These are phyloP conservation scores for Balansia obtecta DNA, from an alignment of 2,329 filamentous ascomycete species.

Conservation along the genomic window DNA sequence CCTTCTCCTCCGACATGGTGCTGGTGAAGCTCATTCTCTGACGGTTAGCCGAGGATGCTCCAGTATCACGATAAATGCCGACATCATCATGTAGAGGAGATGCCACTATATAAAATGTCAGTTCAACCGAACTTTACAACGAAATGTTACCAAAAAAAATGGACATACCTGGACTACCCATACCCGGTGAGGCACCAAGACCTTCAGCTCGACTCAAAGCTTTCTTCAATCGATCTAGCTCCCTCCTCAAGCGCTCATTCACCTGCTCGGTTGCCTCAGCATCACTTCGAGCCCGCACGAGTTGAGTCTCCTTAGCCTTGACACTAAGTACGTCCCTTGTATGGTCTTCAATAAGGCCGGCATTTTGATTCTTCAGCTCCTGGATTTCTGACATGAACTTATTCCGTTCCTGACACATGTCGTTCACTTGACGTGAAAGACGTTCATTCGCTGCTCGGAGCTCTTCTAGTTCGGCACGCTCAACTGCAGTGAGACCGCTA, in stretches of 20 bases:
- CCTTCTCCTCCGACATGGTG: slow-evolving; percentile 62
- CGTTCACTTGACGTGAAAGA: slow-evolving; percentile 62
- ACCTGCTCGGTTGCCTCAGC: slow-evolving; percentile 78
- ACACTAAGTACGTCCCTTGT: slow-evolving; percentile 91
- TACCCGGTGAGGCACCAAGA: slow-evolving; percentile 25
- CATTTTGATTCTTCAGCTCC: slow-evolving; percentile 94
- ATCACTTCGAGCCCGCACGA: slow-evolving; percentile 83
- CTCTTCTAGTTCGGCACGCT: slow-evolving; percentile 86
- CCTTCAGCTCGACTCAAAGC: slow-evolving; percentile 56
- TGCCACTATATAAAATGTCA: slow-evolving; percentile 21
- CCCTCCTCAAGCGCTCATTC: slow-evolving; percentile 71
- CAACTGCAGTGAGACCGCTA: slow-evolving; percentile 61
- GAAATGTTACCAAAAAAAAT: too few relatives aligned
- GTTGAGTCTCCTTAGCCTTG: slow-evolving; percentile 95
- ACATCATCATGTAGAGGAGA: slow-evolving; percentile 46
- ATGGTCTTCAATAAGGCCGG: slow-evolving; percentile 91
- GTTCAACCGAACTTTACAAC: neutral
- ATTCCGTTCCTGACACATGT: slow-evolving; percentile 68
- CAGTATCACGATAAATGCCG: slow-evolving; percentile 45
- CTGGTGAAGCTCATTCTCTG: slow-evolving; percentile 53
- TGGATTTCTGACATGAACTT: slow-evolving; percentile 78
- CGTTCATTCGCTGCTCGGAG: slow-evolving; percentile 74
- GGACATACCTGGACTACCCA: slow-evolving; percentile 24
- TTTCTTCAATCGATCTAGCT: slow-evolving; percentile 87
- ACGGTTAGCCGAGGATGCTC: slow-evolving; percentile 24